Conservation (phyloP, 179 eudicot species). For the Carnegiea gigantea region DNA sequence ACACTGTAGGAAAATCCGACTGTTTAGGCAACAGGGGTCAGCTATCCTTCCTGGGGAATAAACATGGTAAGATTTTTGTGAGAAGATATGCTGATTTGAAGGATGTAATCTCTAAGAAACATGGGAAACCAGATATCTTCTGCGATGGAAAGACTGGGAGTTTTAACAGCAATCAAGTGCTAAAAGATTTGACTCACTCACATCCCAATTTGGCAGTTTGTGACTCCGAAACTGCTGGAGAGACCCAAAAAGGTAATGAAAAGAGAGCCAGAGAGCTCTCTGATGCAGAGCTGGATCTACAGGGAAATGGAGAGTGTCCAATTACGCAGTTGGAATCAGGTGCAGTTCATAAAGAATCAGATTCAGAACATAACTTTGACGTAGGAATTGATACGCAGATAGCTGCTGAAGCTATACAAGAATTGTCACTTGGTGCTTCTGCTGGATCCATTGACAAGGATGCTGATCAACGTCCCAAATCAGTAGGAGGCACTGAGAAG, state of each 20-base stretch:
- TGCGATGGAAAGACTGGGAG: constrained; percentile 7
- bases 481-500: constrained; percentile 15
- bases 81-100: constrained; percentile 27
- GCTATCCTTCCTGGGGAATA: constrained; percentile 13
- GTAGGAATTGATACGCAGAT: constrained; percentile 34
- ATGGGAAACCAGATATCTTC: neutral
- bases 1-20: constrained; percentile 4
- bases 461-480: constrained; percentile 11
- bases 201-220: constrained; percentile 8
- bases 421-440: constrained; percentile 22
- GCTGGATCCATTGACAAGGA: neutral
- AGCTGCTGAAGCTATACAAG: constrained; percentile 42
- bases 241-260: constrained; percentile 6
- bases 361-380: constrained; percentile 24
- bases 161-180: neutral
- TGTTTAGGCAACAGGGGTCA: constrained; percentile 9
- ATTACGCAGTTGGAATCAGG: constrained; percentile 11
- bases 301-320: neutral
- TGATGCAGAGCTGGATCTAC: constrained; percentile 7
- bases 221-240: neutral
- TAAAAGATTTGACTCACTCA: neutral
- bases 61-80: constrained; percentile 19
- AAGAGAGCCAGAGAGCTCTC: constrained; percentile 6
- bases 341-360: constrained; percentile 20
- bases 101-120: neutral